A percentile compares a stretch with the other conserved stretches of the same genome.
Evolutionary conservation across 73 alveolate genomes (phyloP).

Genomic region (Paraurostyla sp.): DNA sequence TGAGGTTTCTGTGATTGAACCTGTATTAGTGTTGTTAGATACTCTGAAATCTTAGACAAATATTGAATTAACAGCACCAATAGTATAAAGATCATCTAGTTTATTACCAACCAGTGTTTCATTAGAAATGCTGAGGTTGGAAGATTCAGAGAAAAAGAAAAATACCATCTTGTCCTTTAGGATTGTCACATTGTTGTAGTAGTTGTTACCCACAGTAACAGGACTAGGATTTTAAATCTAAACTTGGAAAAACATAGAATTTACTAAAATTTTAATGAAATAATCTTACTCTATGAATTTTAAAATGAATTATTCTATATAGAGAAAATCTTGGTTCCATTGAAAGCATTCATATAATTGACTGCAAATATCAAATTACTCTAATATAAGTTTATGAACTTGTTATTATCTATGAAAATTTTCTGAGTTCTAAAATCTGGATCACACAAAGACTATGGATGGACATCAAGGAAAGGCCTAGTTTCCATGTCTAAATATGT

Average conservation of each 20-base stretch:
- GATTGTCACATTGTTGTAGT: slow-evolving; percentile 46
- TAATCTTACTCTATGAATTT: slow-evolving; percentile 6
- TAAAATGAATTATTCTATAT: neutral
- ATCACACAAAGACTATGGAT: slow-evolving; percentile 48
- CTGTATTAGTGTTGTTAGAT: slow-evolving; percentile 23
- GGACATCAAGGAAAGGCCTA: slow-evolving; percentile 58
- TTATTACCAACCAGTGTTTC: slow-evolving; percentile 29
- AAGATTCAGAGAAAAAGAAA: slow-evolving; percentile 33
- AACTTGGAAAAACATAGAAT: slow-evolving; percentile 4
- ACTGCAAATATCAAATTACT: slow-evolving; percentile 29
- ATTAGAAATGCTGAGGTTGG: slow-evolving; percentile 16
- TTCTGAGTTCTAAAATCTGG: slow-evolving; percentile 47
- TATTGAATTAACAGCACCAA: slow-evolving; percentile 48
- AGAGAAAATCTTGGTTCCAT: slow-evolving; percentile 42
- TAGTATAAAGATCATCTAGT: slow-evolving; percentile 57
- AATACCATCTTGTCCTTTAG: slow-evolving; percentile 30
- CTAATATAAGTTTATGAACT: neutral
- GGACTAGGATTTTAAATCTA: slow-evolving; percentile 7
- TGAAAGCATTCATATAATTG: slow-evolving; percentile 58
- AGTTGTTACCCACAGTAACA: slow-evolving; percentile 42
- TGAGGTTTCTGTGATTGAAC: slow-evolving; percentile 64
- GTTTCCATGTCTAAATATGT: slow-evolving; percentile 62
- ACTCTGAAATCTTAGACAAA: neutral
- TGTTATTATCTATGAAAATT: slow-evolving; percentile 21
- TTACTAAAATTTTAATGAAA: slow-evolving; percentile 8